These are phyloP conservation scores for Heliocybe sulcata DNA, from an alignment of 1,284 basidiomycete species.

Conservation along the genomic window DNA sequence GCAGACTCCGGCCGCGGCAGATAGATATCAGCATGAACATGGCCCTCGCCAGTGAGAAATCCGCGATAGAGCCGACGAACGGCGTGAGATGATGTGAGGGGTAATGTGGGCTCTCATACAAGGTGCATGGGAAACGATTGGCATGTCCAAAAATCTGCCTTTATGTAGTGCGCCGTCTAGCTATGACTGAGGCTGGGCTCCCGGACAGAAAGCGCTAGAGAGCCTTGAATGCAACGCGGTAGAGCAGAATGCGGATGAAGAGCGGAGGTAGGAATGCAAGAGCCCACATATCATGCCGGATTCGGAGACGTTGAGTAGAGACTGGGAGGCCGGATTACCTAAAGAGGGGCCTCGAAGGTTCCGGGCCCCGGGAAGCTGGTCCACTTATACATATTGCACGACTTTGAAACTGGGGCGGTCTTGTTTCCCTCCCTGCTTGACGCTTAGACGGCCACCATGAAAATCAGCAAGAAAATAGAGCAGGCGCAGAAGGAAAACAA, in stretches of 20 bases:
- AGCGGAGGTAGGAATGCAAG: neutral
- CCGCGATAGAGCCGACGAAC: too few species aligned
- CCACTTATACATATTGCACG: neutral
- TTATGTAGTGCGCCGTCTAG: too few species aligned
- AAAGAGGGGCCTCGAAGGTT: neutral
- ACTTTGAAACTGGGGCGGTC: neutral
- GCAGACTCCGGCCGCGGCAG: too few species aligned
- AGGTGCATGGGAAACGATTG: too few species aligned
- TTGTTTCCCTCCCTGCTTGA: neutral
- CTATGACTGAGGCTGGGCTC: too few species aligned
- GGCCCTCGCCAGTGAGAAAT: too few species aligned
- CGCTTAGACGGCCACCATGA: slow-evolving; percentile 45
- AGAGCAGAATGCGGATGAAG: neutral
- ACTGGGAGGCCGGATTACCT: neutral
- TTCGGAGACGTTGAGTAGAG: neutral
- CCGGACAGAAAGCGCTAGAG: too few species aligned
- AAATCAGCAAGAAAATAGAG: slow-evolving; percentile 86
- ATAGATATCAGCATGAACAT: too few species aligned
- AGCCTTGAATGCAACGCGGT: too few species aligned
- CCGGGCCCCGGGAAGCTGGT: neutral
- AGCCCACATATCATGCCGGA: neutral
- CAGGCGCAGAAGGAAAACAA: slow-evolving; percentile 78
- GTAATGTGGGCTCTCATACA: too few species aligned
- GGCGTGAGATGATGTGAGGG: too few species aligned
- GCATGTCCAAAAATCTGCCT: too few species aligned